Base-by-base conservation (phyloP, 768 basidiomycete genomes). In the Baorangia bicolor region DNA sequence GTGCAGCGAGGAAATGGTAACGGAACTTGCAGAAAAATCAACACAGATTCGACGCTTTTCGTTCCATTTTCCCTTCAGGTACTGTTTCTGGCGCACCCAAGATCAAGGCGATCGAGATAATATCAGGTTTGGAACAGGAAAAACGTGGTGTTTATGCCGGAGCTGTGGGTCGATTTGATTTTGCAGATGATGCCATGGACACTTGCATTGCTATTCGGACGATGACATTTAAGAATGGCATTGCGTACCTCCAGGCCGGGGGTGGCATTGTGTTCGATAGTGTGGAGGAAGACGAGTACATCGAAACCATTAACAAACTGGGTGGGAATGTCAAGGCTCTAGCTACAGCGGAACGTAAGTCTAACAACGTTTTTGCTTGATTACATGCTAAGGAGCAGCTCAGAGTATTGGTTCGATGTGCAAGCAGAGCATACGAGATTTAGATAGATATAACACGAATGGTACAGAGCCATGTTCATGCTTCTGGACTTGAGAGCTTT, bases 71-170 rank as follows among this genome's bases (percentile, higher is more conserved):
- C 78, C 97, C 97, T 2, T 95, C 96, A 18, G 97, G 97, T 0
- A 99, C 97, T 3, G 97, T 99, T 25, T 98, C 96, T 1, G 97
- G 97, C 23, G 97, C 97, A 31, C 97, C 97, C 2, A 99, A 99
- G 75, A 95, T 99, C 73, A 97, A 96, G 70, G 97, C 97, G 1
- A 92, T 99, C 59, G 93, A 99, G 71, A 86, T 99, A 39, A 77
- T 99, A 28, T 87, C 87, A 6, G 85, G 84, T 20, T 74, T 98
- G 46, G 97, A 98, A 69, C 81, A 87, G 64, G 92, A 98, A 72
- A 84, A 86, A 25, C 84, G 97, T 35, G 95, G 95, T 25, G 88
- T 98, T 16, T 99, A 99, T 63, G 97, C 94, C 8, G 97, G 97
- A 30, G 97, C 93, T 3, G 94, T 98, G 16, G 97, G 97, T n/a